Evolutionary conservation across 441 rosid species (phyloP).

Genomic region (Aleurites moluccanus): DNA sequence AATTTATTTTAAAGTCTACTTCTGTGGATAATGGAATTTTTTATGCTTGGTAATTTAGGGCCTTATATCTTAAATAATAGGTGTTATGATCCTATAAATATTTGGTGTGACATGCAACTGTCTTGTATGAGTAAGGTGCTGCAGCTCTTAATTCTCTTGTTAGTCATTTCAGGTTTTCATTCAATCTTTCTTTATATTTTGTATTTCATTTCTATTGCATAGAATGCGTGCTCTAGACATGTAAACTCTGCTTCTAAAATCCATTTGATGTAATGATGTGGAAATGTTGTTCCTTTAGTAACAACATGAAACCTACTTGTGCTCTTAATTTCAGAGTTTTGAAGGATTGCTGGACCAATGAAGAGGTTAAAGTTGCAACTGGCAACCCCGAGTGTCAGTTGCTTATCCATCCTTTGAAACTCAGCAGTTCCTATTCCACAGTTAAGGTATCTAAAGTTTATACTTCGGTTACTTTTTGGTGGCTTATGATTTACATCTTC

Average conservation of each 20-base stretch:
- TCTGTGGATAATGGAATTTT: not conserved
- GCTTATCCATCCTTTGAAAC: conserved; percentile 59
- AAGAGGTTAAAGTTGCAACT: conserved; percentile 56
- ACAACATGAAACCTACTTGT: not conserved
- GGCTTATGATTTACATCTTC: not conserved
- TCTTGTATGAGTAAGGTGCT: not conserved
- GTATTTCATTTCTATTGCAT: not conserved
- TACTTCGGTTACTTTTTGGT: not conserved
- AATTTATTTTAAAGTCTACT: not conserved
- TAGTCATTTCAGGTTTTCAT: not conserved
- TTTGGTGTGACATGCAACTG: not conserved
- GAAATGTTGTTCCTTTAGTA: not conserved
- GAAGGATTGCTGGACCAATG: conserved; percentile 49
- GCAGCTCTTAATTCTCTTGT: not conserved
- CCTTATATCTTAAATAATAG: not conserved
- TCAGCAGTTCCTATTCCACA: conserved; percentile 62
- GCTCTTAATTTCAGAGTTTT: conserved; percentile 37
- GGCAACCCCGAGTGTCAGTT: conserved; percentile 45
- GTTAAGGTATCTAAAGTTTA: conserved; percentile 39
- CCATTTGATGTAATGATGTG: not conserved
- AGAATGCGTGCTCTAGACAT: not conserved
- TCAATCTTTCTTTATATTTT: not conserved
- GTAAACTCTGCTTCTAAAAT: not conserved
- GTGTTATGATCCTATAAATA: not conserved
- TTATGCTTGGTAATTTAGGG: not conserved